Evolutionary conservation across 306 rosid species (phyloP).

Genomic region (Myrica gale): DNA sequence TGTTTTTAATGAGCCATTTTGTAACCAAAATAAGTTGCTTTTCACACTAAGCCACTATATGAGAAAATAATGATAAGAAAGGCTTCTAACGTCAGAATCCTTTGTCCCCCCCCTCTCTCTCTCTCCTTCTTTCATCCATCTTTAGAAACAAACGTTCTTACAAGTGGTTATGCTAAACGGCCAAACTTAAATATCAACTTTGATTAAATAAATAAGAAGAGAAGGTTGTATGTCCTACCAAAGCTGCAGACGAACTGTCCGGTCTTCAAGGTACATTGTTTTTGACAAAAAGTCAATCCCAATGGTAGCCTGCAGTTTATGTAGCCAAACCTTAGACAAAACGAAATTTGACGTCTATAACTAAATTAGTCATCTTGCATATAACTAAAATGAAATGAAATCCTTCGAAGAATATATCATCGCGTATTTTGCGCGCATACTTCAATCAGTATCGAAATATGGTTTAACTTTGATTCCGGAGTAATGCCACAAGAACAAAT

Average conservation of each 20-base stretch:
- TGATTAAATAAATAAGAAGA: conserved; percentile 20
- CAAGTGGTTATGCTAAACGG: neutral
- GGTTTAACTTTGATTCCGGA: neutral
- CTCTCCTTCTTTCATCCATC: too few species aligned
- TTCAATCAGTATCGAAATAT: too few species aligned
- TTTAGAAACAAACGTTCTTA: too few species aligned
- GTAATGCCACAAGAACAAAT: neutral
- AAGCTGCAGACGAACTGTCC: conserved; percentile 98
- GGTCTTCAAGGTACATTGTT: conserved; percentile 99
- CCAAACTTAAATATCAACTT: conserved; percentile 2
- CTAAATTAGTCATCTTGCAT: neutral
- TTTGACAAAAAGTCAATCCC: conserved; percentile 96
- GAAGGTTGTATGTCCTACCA: conserved; percentile 53
- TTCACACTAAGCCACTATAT: neutral
- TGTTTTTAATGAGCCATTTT: too few species aligned
- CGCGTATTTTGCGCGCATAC: neutral
- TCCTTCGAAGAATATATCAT: too few species aligned
- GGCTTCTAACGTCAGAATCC: too few species aligned
- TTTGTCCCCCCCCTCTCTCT: too few species aligned
- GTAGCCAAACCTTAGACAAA: conserved; percentile 23
- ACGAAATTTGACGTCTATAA: neutral
- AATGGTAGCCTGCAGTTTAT: conserved; percentile 77
- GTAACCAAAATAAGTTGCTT: neutral
- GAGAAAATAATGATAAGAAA: too few species aligned
- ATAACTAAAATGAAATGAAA: neutral